Conservation (phyloP, 2,329 filamentous ascomycete genomes). For the Claviceps pusilla region DNA sequence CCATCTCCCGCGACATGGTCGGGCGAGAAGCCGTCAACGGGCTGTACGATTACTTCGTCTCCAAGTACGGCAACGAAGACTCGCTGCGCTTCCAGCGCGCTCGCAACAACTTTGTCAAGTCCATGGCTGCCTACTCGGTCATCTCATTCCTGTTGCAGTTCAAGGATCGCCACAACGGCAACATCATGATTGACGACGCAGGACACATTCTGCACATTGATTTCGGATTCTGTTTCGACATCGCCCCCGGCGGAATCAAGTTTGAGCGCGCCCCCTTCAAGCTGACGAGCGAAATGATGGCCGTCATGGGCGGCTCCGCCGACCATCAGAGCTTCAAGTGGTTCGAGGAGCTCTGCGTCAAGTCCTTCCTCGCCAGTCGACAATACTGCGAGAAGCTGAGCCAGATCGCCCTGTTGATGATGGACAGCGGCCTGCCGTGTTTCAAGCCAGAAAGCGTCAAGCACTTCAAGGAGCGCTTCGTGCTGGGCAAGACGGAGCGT, state of each 20-base stretch:
- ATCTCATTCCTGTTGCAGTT: slow-evolving; percentile 95
- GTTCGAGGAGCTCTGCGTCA: slow-evolving; percentile 94
- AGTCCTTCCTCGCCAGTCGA: slow-evolving; percentile 78
- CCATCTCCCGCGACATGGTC: slow-evolving; percentile 96
- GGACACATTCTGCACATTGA: slow-evolving; percentile 98
- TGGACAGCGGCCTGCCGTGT: slow-evolving; percentile 88
- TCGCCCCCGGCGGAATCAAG: slow-evolving; percentile 88
- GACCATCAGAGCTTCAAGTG: slow-evolving; percentile 80
- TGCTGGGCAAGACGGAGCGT: slow-evolving; percentile 76
- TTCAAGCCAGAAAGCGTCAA: slow-evolving; percentile 93
- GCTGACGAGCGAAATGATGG: slow-evolving; percentile 90
- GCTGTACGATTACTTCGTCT: slow-evolving; percentile 94
- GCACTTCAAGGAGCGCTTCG: slow-evolving; percentile 86
- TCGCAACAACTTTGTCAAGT: slow-evolving; percentile 94
- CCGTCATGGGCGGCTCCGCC: slow-evolving; percentile 88
- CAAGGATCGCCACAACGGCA: slow-evolving; percentile 98
- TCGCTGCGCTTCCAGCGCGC: slow-evolving; percentile 90
- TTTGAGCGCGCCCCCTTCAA: slow-evolving; percentile 99
- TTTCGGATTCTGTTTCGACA: slow-evolving; percentile 99
- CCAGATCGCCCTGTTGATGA: slow-evolving; percentile 85
- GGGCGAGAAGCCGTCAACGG: slow-evolving; percentile 96
- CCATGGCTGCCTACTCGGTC: slow-evolving; percentile 95
- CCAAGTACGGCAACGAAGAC: slow-evolving; percentile 93
- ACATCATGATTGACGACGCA: slow-evolving; percentile 97
- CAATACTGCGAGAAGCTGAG: slow-evolving; percentile 79